Evolutionary conservation across 2,329 filamentous ascomycete genomes (phyloP), one percentile per base, ranked within the genome.

Genomic region (Arthrobotrys conoides): DNA sequence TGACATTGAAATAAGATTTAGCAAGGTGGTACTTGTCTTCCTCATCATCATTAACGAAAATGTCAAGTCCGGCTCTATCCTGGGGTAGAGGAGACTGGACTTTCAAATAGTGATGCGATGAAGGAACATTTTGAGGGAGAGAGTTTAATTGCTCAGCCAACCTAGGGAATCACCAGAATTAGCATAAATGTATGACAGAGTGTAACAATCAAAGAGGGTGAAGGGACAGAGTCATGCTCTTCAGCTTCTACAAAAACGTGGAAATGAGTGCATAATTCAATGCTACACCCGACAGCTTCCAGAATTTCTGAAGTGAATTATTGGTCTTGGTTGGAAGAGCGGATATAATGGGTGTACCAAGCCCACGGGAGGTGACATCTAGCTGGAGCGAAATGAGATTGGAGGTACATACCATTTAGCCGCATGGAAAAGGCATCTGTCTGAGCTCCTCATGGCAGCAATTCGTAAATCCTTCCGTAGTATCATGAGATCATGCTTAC

Each of bases 1-100:
- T 92, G 82, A 94, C 97, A 84, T 98, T 95, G 83, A 98, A 98
- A 81, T 96, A 91, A 0, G 95, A 92, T 84, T 97, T 97, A 67
- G 96, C 95, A 20, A 98, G 87, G 1, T 98, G 88, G 83, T 95
- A 98, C 82, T 78, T 78, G 68, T 78, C 75, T 69, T 78, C 75
- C n/a, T 78, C 75, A n/a, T 78, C 75, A 6, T 78, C 75, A 20
- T 44, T 72, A 4, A 67, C 61, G 59, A 78, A 78, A 20, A 18
- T 22, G 46, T 78, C 75, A 24, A 78, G 38, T 27, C 46, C 30
- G 14, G 41, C 33, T 36, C 66, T 46, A 16, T 72, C 75, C 0
- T 65, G 67, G 16, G 61, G 38, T 30, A 55, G 95, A 82, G 88
- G 87, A 0, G 88, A 59, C 8, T 86, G 10, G 91, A 90, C 86